Evolutionary conservation across 805 yeast species (phyloP).

Genomic region (Wickerhamiella australiensis): DNA sequence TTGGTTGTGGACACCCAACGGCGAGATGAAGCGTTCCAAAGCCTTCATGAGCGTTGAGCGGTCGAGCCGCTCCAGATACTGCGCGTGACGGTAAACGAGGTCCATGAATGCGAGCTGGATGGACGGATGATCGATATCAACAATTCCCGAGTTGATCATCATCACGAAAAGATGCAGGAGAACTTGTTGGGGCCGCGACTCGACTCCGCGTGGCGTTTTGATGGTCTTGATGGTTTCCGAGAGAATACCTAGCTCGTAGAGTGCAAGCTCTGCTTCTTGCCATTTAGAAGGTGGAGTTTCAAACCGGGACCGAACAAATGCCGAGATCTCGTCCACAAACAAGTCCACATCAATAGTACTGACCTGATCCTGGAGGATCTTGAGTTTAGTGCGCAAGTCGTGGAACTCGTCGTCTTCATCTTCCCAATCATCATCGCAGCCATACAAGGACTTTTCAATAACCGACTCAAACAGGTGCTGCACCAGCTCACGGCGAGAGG

Average conservation of each 20-base stretch:
- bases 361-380: slow-evolving; percentile 74
- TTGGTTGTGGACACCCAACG: slow-evolving; percentile 67
- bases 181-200: slow-evolving; percentile 50
- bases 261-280: slow-evolving; percentile 77
- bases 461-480: slow-evolving; percentile 54
- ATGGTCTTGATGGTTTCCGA: slow-evolving; percentile 63
- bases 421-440: slow-evolving; percentile 44
- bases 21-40: slow-evolving; percentile 65
- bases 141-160: slow-evolving; percentile 16
- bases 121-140: slow-evolving; percentile 49
- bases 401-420: slow-evolving; percentile 60
- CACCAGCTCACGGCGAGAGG: slow-evolving; percentile 40
- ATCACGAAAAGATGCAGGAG: slow-evolving; percentile 45
- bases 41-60: slow-evolving; percentile 36
- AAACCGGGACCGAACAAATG: slow-evolving; percentile 38
- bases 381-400: slow-evolving; percentile 65
- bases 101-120: slow-evolving; percentile 78
- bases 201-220: slow-evolving; percentile 48
- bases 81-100: slow-evolving; percentile 65
- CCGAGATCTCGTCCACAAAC: slow-evolving; percentile 46
- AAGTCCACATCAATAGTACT: slow-evolving; percentile 48
- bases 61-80: slow-evolving; percentile 38
- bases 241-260: slow-evolving; percentile 66
- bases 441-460: slow-evolving; percentile 64
- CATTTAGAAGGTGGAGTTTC: slow-evolving; percentile 35